Conservation (phyloP, 2,329 filamentous ascomycete genomes). For the Pyrenophora graminea region DNA sequence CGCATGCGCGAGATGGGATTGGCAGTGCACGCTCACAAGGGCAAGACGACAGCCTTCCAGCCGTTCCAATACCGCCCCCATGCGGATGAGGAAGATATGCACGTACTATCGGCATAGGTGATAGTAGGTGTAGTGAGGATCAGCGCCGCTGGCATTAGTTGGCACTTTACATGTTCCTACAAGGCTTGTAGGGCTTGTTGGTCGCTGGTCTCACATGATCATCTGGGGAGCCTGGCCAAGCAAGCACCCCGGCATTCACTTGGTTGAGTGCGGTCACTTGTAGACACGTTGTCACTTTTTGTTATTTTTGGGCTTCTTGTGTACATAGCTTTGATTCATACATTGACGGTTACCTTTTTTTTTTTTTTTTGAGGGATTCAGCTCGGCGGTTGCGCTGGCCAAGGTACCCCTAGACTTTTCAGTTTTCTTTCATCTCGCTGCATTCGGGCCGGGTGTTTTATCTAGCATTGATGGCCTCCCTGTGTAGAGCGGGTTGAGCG, state of each 20-base stretch:
- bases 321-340: conserved; percentile 25
- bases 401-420: conserved; percentile 4
- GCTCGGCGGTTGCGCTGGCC: background rate
- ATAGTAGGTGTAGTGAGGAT: conserved; percentile 32
- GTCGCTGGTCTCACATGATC: conserved; percentile 43
- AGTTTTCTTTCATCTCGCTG: conserved; percentile 5
- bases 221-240: conserved; percentile 11
- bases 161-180: conserved; percentile 38
- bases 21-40: conserved; percentile 75
- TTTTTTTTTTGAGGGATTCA: background rate
- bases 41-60: conserved; percentile 35
- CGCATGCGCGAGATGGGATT: conserved; percentile 92
- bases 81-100: conserved; percentile 45
- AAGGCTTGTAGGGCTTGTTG: conserved; percentile 34
- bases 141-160: conserved; percentile 44
- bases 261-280: conserved; percentile 14
- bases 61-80: conserved; percentile 31
- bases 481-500: conserved; percentile 13
- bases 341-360: conserved; percentile 1
- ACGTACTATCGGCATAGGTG: conserved; percentile 51
- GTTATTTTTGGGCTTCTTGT: conserved; percentile 19
- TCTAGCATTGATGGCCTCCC: conserved; percentile 19
- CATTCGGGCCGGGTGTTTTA: conserved; percentile 7
- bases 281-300: conserved; percentile 12
- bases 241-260: conserved; percentile 13